phyloP scores from a whole-genome alignment of 83 land plant genomes.

The Isoetes engelmannii region DNA sequence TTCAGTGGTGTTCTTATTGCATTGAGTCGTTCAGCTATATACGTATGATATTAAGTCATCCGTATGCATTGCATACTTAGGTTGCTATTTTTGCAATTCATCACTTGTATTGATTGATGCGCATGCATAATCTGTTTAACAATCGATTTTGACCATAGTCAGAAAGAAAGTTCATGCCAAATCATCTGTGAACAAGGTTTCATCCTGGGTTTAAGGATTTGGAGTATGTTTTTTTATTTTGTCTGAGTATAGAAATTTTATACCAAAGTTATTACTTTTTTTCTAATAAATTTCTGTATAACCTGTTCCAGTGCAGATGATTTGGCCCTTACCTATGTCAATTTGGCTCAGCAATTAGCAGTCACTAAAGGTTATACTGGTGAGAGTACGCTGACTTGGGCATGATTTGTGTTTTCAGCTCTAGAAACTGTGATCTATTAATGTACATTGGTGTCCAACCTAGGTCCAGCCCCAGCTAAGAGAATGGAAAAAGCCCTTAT shows the following conservation, averaged over 20 bases:
- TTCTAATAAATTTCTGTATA: not conserved
- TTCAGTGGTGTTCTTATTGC: too few relatives aligned
- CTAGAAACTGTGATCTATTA: not conserved
- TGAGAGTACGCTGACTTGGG: slow-evolving; percentile 17
- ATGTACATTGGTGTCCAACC: not conserved
- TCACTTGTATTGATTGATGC: too few relatives aligned
- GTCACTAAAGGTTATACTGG: slow-evolving; percentile 70
- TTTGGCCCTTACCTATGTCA: slow-evolving; percentile 56
- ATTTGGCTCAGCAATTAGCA: slow-evolving; percentile 80
- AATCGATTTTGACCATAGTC: too few relatives aligned
- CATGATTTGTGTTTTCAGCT: not conserved
- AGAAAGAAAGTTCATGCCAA: too few relatives aligned
- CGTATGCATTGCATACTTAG: too few relatives aligned
- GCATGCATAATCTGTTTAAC: too few relatives aligned
- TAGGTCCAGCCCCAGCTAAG: too few relatives aligned
- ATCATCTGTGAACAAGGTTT: not conserved
- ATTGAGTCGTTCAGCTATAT: too few relatives aligned
- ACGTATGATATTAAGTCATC: too few relatives aligned
- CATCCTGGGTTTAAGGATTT: not conserved
- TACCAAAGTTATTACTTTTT: slow-evolving; percentile 2
- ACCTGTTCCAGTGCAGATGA: slow-evolving; percentile 51
- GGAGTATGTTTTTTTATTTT: not conserved
- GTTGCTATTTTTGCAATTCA: too few relatives aligned
- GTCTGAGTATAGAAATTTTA: slow-evolving; percentile 1
- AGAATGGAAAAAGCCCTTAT: too few relatives aligned